Evolutionary conservation across 371 early-diverging fungal genomes (phyloP).

Genomic region (Capniomyces stellatus): DNA sequence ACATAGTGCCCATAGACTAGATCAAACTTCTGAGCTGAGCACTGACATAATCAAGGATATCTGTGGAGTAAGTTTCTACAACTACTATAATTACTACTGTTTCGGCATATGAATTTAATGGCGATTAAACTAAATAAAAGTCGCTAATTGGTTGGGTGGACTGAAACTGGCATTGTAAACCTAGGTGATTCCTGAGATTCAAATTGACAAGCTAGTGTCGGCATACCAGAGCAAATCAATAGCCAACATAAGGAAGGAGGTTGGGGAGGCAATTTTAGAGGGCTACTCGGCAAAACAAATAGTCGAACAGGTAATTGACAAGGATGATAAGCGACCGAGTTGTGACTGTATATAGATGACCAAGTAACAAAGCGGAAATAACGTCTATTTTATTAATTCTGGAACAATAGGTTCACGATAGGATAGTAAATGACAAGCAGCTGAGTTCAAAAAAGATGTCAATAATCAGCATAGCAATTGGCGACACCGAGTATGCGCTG

Average conservation of each 20-base stretch:
- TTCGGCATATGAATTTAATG: too few species aligned
- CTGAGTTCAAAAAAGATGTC: slow-evolving; percentile 54
- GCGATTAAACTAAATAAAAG: too few species aligned
- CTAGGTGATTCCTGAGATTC: slow-evolving; percentile 36
- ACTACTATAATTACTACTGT: too few species aligned
- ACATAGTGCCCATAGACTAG: slow-evolving; percentile 63
- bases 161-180: too few species aligned
- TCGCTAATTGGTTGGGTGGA: too few species aligned
- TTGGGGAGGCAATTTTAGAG: slow-evolving; percentile 32
- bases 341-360: slow-evolving; percentile 49
- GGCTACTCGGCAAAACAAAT: slow-evolving; percentile 68
- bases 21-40: slow-evolving; percentile 30
- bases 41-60: slow-evolving; percentile 48
- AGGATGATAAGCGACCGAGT: too few species aligned
- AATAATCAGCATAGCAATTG: slow-evolving; percentile 37
- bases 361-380: slow-evolving; percentile 20
- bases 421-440: too few species aligned
- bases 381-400: background rate
- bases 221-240: slow-evolving; percentile 28
- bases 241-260: slow-evolving; percentile 26
- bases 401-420: too few species aligned
- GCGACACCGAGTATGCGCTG: slow-evolving; percentile 45
- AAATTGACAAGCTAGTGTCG: slow-evolving; percentile 33
- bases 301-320: slow-evolving; percentile 37
- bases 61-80: slow-evolving; percentile 36